Evolutionary conservation across 108 stramenopile genomes (phyloP).

Genomic region (Mediolabrus comicus): DNA sequence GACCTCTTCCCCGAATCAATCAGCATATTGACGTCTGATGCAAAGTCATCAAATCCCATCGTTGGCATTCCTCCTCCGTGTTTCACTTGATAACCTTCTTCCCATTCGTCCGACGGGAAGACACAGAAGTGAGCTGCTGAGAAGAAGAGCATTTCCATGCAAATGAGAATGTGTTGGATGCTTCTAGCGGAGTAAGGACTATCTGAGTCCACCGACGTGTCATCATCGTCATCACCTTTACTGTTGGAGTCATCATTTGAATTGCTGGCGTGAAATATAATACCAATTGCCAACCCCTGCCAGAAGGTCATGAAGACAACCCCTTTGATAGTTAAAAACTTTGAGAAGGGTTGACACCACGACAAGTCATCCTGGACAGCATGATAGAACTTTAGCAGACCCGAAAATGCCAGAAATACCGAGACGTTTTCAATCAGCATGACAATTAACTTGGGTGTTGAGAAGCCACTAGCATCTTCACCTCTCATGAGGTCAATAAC

Average conservation of each 20-base stretch:
- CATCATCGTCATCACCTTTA: slow-evolving; percentile 10
- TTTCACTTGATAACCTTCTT: slow-evolving; percentile 62
- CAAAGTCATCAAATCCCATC: slow-evolving; percentile 77
- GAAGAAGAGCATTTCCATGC: slow-evolving; percentile 91
- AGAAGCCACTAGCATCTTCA: slow-evolving; percentile 25
- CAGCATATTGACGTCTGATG: slow-evolving; percentile 56
- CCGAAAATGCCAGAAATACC: slow-evolving; percentile 82
- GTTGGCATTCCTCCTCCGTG: slow-evolving; percentile 48
- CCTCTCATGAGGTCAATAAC: slow-evolving; percentile 25
- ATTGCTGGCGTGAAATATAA: slow-evolving; percentile 61
- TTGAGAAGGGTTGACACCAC: slow-evolving; percentile 86
- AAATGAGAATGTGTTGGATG: slow-evolving; percentile 83
- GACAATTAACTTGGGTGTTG: slow-evolving; percentile 61
- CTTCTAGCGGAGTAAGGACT: slow-evolving; percentile 39
- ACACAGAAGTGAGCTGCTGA: slow-evolving; percentile 82
- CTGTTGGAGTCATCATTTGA: slow-evolving; percentile 37
- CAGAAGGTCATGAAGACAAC: slow-evolving; percentile 92
- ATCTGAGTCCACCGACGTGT: slow-evolving; percentile 9
- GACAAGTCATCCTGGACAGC: slow-evolving; percentile 68
- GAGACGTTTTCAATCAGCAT: slow-evolving; percentile 79
- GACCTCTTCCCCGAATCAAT: slow-evolving; percentile 39
- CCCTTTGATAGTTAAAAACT: slow-evolving; percentile 88
- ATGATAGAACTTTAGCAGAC: slow-evolving; percentile 87
- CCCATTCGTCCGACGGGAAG: slow-evolving; percentile 89
- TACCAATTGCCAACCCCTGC: slow-evolving; percentile 68